Base-by-base conservation (phyloP, 139 green algal genomes). In the Tetradesmus obliquus region DNA sequence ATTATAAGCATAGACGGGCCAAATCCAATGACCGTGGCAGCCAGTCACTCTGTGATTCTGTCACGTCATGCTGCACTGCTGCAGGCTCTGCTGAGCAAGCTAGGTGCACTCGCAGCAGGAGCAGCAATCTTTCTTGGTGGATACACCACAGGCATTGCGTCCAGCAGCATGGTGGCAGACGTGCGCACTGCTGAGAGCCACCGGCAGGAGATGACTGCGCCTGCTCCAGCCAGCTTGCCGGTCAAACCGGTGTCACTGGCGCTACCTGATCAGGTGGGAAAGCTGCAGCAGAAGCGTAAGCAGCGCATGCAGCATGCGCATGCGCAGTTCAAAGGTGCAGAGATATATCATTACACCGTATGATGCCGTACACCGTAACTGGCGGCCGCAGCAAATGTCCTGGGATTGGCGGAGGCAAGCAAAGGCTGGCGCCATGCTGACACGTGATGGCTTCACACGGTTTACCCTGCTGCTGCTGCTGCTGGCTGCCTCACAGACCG, bases 111-210 rank as follows among this genome's bases (percentile, higher is more conserved):
- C 10, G 88, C 76, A 60, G 88, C 88, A 19, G 88, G 45, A 60
- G 88, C 88, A 6, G 76, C 74, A 17, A 58, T 91, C 9, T 91
- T 91, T 9, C 24, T 91, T 2, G 88, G 88, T 3, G 88, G 88
- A 5, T 86, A 87, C 84, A 71, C 62, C 5, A 58, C 88, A 55
- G 88, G 88, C 24, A 15, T 91, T 0, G 76, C 88, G 6, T 87
- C 88, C 32, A 79, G 57, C 88, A 86, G 84, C 69, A 83, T 90
- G 86, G 45, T 72, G 22, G 53, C 32, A 58, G 86, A 90, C 54
- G 53, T 90, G 53, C 86, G 79, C 9, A 57, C 53, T n/a, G 86
- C 86, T 45, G 86, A 90, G 53, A 5, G 1, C 4, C 71, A 83
- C 51, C 9, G 71, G 20, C 32, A 81, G 62, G 57, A 66, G 53